phyloP scores from a whole-genome alignment of 1,139 yeast species.

The Blastobotrys proliferans region DNA sequence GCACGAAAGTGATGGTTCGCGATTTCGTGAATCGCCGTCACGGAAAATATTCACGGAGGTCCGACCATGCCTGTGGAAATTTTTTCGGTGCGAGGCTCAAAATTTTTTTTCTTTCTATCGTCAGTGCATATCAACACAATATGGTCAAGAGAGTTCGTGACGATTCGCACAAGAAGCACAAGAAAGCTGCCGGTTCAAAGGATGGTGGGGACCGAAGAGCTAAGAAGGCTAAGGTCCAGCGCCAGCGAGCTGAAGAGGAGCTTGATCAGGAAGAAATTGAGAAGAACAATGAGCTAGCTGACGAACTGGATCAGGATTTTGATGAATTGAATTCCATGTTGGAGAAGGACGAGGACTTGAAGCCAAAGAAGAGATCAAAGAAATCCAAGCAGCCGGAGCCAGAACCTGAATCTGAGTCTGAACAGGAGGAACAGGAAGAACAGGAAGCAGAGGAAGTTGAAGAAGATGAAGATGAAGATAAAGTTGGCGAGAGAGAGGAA shows the following conservation, averaged over 20 bases:
- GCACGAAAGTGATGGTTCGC: no score
- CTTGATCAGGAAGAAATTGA: slow-evolving; percentile 22
- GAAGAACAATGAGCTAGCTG: slow-evolving; percentile 21
- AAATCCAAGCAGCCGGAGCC: slow-evolving; percentile 16
- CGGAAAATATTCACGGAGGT: no score
- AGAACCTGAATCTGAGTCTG: slow-evolving; percentile 18
- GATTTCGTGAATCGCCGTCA: no score
- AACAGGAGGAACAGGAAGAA: slow-evolving; percentile 23
- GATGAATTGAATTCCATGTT: slow-evolving; percentile 25
- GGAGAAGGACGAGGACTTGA: slow-evolving; percentile 17
- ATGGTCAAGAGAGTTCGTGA: slow-evolving; percentile 11
- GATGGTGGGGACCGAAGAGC: slow-evolving; percentile 11
- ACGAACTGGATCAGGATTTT: slow-evolving; percentile 27
- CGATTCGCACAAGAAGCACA: slow-evolving; percentile 9
- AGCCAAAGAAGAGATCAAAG: slow-evolving; percentile 14
- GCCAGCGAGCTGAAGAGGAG: no score
- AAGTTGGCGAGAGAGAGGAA: slow-evolving; percentile 24
- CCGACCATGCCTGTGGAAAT: no score
- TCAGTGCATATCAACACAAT: slow-evolving; percentile 6
- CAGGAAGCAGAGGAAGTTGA: slow-evolving; percentile 26
- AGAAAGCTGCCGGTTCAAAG: slow-evolving; percentile 6
- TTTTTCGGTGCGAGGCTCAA: slow-evolving; percentile 3
- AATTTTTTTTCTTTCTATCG: slow-evolving; percentile 6
- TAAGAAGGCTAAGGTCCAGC: slow-evolving; percentile 17
- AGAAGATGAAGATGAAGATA: slow-evolving; percentile 20